phyloP scores from a whole-genome alignment of 768 basidiomycete species.

The Strobilomyces confusus region DNA sequence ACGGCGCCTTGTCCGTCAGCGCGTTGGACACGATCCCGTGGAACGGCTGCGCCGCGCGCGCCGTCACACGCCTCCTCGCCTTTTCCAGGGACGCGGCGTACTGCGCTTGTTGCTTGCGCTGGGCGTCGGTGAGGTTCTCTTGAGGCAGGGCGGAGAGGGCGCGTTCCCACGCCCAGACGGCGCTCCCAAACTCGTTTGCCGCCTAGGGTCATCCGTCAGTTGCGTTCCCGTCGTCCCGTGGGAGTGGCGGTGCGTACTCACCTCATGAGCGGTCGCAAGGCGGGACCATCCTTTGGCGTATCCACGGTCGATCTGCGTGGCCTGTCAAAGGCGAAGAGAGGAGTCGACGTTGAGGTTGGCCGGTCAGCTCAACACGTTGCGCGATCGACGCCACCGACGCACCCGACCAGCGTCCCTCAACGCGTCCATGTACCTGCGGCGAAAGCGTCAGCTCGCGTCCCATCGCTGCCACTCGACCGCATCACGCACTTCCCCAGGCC shows the following conservation, averaged over 20 bases:
- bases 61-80: not conserved
- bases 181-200: not conserved
- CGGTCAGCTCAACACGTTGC: too few relatives aligned
- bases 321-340: not conserved
- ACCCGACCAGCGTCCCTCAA: not conserved
- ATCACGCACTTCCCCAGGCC: not conserved
- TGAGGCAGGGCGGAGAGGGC: not conserved
- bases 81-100: not conserved
- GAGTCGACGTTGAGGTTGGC: too few relatives aligned
- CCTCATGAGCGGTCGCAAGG: not conserved
- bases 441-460: too few relatives aligned
- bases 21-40: not conserved
- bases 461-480: too few relatives aligned
- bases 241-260: not conserved
- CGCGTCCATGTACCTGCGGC: not conserved
- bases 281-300: conserved; percentile 5
- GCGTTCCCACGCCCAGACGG: not conserved
- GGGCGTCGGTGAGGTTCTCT: not conserved
- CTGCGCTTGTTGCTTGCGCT: not conserved
- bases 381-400: not conserved
- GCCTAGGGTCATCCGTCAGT: not conserved
- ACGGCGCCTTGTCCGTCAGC: not conserved
- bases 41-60: not conserved
- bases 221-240: not conserved
- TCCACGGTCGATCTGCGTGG: not conserved